Evolutionary conservation across 2,329 filamentous ascomycete genomes (phyloP).

Genomic region (Rhytidhysteron rufulum): DNA sequence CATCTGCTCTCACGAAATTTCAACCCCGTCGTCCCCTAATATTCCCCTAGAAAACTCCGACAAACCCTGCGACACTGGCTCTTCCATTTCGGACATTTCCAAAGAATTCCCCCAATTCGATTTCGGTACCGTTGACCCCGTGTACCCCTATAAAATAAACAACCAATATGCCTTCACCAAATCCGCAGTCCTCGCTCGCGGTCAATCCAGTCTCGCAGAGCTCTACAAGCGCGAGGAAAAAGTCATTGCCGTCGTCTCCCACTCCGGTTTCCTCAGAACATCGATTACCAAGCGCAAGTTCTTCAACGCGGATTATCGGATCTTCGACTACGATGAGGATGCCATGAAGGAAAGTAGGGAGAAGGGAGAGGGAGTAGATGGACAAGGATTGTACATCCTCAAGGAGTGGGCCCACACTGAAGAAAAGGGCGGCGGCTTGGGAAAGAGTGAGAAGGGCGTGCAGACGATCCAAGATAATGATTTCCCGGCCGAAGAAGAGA

Average conservation of each 20-base stretch:
- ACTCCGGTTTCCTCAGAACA: slow-evolving; percentile 60
- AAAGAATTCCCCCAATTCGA: slow-evolving; percentile 55
- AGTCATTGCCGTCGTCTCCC: slow-evolving; percentile 61
- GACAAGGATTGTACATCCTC: slow-evolving; percentile 30
- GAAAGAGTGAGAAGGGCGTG: slow-evolving; percentile 42
- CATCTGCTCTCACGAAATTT: too few species aligned
- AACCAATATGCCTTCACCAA: slow-evolving; percentile 53
- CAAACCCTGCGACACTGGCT: slow-evolving; percentile 61
- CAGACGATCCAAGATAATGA: slow-evolving; percentile 13
- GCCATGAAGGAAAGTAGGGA: slow-evolving; percentile 44
- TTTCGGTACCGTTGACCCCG: slow-evolving; percentile 54
- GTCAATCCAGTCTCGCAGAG: slow-evolving; percentile 47
- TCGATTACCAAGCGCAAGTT: slow-evolving; percentile 50
- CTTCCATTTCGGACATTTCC: slow-evolving; percentile 41
- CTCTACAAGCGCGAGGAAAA: slow-evolving; percentile 56
- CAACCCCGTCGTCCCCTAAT: too few species aligned
- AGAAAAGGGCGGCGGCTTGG: slow-evolving; percentile 47
- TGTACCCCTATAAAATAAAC: slow-evolving; percentile 61
- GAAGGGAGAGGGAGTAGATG: slow-evolving; percentile 40
- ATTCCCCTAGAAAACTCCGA: slow-evolving; percentile 36
- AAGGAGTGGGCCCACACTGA: slow-evolving; percentile 50
- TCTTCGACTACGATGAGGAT: slow-evolving; percentile 54
- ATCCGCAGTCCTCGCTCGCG: slow-evolving; percentile 53
- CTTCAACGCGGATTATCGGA: slow-evolving; percentile 61
- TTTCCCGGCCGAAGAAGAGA: slow-evolving; percentile 15